Evolutionary conservation across 768 basidiomycete species (phyloP).

Genomic region (Leccinellum albellum): DNA sequence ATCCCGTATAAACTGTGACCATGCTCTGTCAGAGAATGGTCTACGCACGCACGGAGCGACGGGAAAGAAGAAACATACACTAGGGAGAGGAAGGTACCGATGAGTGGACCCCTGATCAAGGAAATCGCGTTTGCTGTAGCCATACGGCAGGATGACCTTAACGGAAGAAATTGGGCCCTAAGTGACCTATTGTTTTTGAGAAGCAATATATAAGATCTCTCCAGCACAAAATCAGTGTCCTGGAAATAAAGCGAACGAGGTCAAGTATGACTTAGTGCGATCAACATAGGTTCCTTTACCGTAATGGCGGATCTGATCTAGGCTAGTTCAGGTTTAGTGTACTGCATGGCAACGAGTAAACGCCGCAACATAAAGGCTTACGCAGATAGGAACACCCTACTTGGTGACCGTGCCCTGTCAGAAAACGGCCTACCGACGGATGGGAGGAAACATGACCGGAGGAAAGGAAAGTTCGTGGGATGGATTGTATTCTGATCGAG

Average conservation of each 20-base stretch:
- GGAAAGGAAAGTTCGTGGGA: constrained; percentile 26
- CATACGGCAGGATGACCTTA: background rate
- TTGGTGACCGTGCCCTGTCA: background rate
- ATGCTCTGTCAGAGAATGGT: background rate
- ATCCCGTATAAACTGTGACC: constrained; percentile 25
- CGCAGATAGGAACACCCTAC: too few species aligned
- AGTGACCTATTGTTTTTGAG: background rate
- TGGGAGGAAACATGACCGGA: background rate
- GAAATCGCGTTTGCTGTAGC: background rate
- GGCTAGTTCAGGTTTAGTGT: too few species aligned
- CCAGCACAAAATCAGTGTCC: background rate
- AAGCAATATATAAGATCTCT: background rate
- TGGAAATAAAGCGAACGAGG: too few species aligned
- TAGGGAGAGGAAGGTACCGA: constrained; percentile 24
- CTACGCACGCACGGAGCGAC: background rate
- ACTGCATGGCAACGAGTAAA: too few species aligned
- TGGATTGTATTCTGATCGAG: constrained; percentile 19
- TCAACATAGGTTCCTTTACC: too few species aligned
- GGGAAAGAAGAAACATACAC: background rate
- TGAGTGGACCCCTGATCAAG: constrained; percentile 23
- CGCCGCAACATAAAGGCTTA: too few species aligned
- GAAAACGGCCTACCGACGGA: too few species aligned
- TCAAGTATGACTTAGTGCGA: too few species aligned
- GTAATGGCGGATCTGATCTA: too few species aligned
- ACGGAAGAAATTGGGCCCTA: background rate